phyloP scores from a whole-genome alignment of 1,139 yeast genomes.

The Wickerhamiella pararugosa region DNA sequence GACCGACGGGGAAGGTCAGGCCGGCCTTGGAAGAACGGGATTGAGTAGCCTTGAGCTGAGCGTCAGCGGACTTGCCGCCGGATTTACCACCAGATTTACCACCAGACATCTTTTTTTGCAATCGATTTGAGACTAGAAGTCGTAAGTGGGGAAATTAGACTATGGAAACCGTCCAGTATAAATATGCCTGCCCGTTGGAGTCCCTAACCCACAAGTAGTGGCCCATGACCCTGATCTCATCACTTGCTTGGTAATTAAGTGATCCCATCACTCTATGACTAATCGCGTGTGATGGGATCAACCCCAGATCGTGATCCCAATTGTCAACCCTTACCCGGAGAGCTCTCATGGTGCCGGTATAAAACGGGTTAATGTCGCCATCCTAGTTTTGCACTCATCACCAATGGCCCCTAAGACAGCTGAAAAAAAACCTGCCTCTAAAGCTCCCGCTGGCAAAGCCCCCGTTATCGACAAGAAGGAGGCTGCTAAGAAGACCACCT shows the following conservation, averaged over 20 bases:
- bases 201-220: too few relatives aligned
- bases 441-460: slow-evolving; percentile 88
- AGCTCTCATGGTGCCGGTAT: background rate
- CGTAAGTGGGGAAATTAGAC: too few relatives aligned
- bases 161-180: too few relatives aligned
- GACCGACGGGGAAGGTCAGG: slow-evolving; percentile 98
- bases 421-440: slow-evolving; percentile 49
- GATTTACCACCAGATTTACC: slow-evolving; percentile 80
- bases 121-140: too few relatives aligned
- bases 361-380: slow-evolving; percentile 3
- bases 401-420: slow-evolving; percentile 89
- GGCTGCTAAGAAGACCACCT: slow-evolving; percentile 74
- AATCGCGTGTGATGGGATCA: too few relatives aligned
- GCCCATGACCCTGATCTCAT: too few relatives aligned
- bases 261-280: too few relatives aligned
- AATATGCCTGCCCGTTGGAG: too few relatives aligned
- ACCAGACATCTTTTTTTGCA: slow-evolving; percentile 29
- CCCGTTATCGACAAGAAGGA: slow-evolving; percentile 87
- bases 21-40: slow-evolving; percentile 98
- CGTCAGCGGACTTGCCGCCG: slow-evolving; percentile 80
- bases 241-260: too few relatives aligned
- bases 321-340: too few relatives aligned
- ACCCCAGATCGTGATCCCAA: too few relatives aligned
- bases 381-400: slow-evolving; percentile 6
- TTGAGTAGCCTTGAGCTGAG: slow-evolving; percentile 83